These are phyloP conservation scores for Trichoderma gamsii DNA, from an alignment of 495 filamentous ascomycete genomes.

Conservation along the genomic window DNA sequence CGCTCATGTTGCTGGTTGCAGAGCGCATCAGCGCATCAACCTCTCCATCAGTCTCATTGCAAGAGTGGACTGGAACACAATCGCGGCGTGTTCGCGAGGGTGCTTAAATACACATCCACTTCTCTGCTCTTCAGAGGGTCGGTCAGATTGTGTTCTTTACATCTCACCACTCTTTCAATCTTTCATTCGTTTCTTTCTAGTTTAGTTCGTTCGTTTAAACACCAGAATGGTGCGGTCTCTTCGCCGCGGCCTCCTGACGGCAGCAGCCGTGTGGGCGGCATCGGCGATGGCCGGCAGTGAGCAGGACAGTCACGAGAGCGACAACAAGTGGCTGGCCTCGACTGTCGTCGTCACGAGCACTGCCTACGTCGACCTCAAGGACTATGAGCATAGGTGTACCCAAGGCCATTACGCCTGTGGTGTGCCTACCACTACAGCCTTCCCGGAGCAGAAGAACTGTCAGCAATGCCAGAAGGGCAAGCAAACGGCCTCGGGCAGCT, in stretches of 20 bases:
- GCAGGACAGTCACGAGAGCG: neutral
- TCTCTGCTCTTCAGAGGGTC: neutral
- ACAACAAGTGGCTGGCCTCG: slow-evolving; percentile 7
- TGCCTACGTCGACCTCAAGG: slow-evolving; percentile 2
- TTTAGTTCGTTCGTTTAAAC: neutral
- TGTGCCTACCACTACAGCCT: slow-evolving; percentile 16
- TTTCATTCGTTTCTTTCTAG: neutral
- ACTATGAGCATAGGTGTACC: neutral
- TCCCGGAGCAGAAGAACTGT: neutral
- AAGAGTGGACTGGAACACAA: neutral
- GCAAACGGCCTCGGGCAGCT: neutral
- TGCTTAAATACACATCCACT: neutral
- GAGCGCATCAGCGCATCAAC: neutral
- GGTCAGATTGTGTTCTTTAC: neutral
- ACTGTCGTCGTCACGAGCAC: slow-evolving; percentile 7
- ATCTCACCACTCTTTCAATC: neutral
- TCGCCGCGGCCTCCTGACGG: slow-evolving; percentile 12
- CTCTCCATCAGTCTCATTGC: neutral
- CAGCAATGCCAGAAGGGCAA: neutral
- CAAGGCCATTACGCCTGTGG: neutral
- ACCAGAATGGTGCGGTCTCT: neutral
- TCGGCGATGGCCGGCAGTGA: neutral
- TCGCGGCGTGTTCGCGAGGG: neutral
- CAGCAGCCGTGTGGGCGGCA: slow-evolving; percentile 2
- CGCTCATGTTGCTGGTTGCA: neutral